Percentiles rank a stretch among this genome's conserved stretches.
Evolutionary conservation across 495 filamentous ascomycete genomes (phyloP).

Genomic region (Daldinia bambusicola): DNA sequence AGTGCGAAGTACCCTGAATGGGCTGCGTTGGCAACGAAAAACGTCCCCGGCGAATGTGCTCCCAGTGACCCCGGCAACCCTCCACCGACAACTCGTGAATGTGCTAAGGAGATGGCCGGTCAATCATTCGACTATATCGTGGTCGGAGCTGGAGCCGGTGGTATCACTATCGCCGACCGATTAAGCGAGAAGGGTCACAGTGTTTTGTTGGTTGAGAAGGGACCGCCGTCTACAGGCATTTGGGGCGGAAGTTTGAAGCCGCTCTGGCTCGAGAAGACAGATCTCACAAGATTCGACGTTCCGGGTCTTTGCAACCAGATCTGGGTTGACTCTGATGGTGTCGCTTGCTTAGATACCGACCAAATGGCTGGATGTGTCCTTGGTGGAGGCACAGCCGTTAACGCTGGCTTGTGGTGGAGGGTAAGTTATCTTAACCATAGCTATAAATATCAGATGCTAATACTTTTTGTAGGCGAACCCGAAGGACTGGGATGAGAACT

Average conservation of each 20-base stretch:
- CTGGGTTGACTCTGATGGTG: constrained; percentile 70
- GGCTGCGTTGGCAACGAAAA: constrained; percentile 55
- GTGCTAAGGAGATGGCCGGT: constrained; percentile 52
- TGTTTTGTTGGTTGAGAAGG: constrained; percentile 82
- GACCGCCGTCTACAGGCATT: constrained; percentile 68
- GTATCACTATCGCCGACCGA: constrained; percentile 71
- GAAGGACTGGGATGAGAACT: constrained; percentile 78
- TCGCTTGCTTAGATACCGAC: constrained; percentile 74
- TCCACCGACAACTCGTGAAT: constrained; percentile 40
- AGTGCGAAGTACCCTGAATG: constrained; percentile 61
- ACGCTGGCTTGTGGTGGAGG: constrained; percentile 70
- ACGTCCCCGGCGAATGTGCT: constrained; percentile 53
- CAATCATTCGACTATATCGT: constrained; percentile 74
- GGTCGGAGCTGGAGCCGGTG: constrained; percentile 72
- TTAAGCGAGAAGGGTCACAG: constrained; percentile 81
- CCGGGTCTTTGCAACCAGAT: constrained; percentile 81
- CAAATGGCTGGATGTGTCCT: constrained; percentile 84
- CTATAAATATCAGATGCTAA: constrained; percentile 9
- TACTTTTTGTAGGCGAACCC: constrained; percentile 50
- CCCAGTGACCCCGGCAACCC: constrained; percentile 18
- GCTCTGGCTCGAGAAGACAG: constrained; percentile 72
- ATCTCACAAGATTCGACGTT: constrained; percentile 80
- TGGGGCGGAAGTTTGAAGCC: constrained; percentile 69
- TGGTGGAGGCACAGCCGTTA: constrained; percentile 79
- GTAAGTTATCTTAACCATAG: constrained; percentile 44